Conservation (phyloP, 805 yeast genomes). For the Lipomyces orientalis region DNA sequence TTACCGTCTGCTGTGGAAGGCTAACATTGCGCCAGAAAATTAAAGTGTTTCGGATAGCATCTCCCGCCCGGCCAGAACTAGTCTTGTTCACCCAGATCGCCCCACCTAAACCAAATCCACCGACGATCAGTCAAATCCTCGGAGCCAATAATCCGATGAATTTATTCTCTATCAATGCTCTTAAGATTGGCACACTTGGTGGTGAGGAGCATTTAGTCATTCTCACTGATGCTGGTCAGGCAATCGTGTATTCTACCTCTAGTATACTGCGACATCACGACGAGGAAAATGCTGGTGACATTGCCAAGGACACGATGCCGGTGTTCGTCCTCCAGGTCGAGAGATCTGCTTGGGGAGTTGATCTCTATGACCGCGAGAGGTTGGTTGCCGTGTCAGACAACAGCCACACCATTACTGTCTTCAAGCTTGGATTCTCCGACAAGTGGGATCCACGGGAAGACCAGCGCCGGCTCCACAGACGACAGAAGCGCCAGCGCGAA, state of each 20-base stretch:
- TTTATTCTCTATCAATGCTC: conserved; percentile 27
- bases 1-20: background rate
- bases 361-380: conserved; percentile 25
- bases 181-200: conserved; percentile 27
- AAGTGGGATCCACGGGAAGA: background rate
- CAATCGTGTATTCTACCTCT: conserved; percentile 22
- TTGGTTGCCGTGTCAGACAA: conserved; percentile 31
- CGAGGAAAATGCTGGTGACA: conserved; percentile 15
- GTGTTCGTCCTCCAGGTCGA: conserved; percentile 27
- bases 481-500: conserved; percentile 3
- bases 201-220: conserved; percentile 32
- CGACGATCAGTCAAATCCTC: conserved; percentile 24
- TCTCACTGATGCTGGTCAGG: conserved; percentile 35
- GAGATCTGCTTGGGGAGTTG: conserved; percentile 35
- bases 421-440: conserved; percentile 24
- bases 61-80: conserved; percentile 25
- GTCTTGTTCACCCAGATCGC: conserved; percentile 13
- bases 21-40: conserved; percentile 10
- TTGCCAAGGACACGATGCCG: conserved; percentile 15
- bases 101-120: conserved; percentile 27
- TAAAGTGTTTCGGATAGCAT: conserved; percentile 21
- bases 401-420: conserved; percentile 27
- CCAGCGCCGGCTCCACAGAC: background rate
- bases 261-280: conserved; percentile 16
- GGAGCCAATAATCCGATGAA: conserved; percentile 33